phyloP scores from a whole-genome alignment of 768 basidiomycete genomes.

The Boletus tomentosulus region DNA sequence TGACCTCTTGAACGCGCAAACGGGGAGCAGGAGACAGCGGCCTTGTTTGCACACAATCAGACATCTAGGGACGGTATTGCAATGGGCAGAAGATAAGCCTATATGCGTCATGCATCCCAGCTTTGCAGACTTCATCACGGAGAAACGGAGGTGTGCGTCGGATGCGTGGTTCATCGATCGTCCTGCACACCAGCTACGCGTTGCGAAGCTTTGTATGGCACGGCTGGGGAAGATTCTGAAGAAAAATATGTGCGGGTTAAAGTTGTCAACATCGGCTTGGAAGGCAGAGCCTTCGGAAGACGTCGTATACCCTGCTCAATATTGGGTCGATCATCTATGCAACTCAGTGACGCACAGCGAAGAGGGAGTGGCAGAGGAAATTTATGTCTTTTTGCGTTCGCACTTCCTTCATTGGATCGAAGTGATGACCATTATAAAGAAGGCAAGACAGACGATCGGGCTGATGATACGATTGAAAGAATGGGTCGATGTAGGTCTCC shows the following conservation, averaged over 20 bases:
- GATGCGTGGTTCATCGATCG: slow-evolving; percentile 30
- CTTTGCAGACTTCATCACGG: slow-evolving; percentile 33
- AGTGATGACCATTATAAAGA: slow-evolving; percentile 28
- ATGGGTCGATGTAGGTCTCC: slow-evolving; percentile 23
- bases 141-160: slow-evolving; percentile 25
- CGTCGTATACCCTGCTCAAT: slow-evolving; percentile 20
- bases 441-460: slow-evolving; percentile 30
- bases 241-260: slow-evolving; percentile 25
- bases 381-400: slow-evolving; percentile 17
- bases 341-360: slow-evolving; percentile 2
- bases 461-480: slow-evolving; percentile 23
- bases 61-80: slow-evolving; percentile 25
- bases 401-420: slow-evolving; percentile 35
- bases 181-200: slow-evolving; percentile 14
- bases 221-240: slow-evolving; percentile 13
- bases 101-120: slow-evolving; percentile 33
- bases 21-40: slow-evolving; percentile 11
- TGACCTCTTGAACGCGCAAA: slow-evolving; percentile 23
- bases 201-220: slow-evolving; percentile 25
- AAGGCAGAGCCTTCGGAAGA: slow-evolving; percentile 21
- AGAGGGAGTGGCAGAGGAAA: slow-evolving; percentile 7
- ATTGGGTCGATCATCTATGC: slow-evolving; percentile 32
- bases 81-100: slow-evolving; percentile 24
- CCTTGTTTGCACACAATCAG: slow-evolving; percentile 30
- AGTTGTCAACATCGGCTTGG: slow-evolving; percentile 17